A percentile compares a stretch with the other conserved stretches of the same genome.
These are phyloP conservation scores for Tetrahymena borealis DNA, from an alignment of 73 alveolate species.

Conservation along the genomic window DNA sequence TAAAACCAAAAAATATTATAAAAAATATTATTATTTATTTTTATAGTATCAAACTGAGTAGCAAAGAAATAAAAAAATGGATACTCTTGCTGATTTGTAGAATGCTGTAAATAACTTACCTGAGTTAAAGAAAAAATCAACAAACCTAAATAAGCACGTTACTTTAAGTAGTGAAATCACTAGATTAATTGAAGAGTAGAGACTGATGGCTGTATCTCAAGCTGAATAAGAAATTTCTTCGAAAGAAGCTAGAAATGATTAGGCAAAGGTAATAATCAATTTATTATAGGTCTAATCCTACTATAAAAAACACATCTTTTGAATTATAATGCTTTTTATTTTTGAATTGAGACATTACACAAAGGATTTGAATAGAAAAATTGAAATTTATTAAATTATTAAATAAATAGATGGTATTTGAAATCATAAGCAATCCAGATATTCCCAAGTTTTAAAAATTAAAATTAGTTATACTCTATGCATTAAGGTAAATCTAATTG, in stretches of 20 bases:
- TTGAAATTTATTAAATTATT: neutral
- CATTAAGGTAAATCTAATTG: constrained; percentile 30
- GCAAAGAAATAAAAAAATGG: constrained; percentile 22
- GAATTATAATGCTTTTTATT: neutral
- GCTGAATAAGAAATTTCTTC: constrained; percentile 86
- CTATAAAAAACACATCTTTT: no score
- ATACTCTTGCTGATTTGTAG: constrained; percentile 36
- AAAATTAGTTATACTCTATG: constrained; percentile 71
- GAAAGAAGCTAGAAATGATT: constrained; percentile 61
- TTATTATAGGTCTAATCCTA: no score
- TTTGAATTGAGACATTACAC: neutral
- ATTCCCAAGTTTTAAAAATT: constrained; percentile 63
- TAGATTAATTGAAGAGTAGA: constrained; percentile 62
- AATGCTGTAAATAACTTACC: constrained; percentile 39
- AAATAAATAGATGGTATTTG: constrained; percentile 15
- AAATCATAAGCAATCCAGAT: constrained; percentile 47
- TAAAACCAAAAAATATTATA: neutral
- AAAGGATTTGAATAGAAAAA: neutral
- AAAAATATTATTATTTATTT: neutral
- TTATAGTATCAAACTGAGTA: neutral
- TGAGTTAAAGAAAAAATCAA: constrained; percentile 18
- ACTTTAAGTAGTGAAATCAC: constrained; percentile 79
- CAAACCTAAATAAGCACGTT: constrained; percentile 87
- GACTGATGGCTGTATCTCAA: constrained; percentile 60
- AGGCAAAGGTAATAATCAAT: constrained; percentile 38